Conservation (phyloP, 2,329 filamentous ascomycete species). For the Ophiostoma pallidulum region DNA sequence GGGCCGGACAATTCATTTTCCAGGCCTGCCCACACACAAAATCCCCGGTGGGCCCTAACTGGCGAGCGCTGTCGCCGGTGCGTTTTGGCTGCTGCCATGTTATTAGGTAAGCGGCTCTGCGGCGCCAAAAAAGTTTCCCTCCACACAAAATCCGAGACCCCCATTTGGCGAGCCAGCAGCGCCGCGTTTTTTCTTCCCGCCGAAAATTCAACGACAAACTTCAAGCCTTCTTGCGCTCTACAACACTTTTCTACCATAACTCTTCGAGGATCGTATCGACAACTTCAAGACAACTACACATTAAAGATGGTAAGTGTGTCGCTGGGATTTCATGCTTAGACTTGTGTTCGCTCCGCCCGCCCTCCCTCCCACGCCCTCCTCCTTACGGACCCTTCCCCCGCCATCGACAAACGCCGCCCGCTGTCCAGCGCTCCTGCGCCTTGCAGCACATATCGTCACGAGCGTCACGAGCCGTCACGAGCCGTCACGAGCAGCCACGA, state of each 20-base stretch:
- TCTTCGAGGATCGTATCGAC: slow-evolving; percentile 63
- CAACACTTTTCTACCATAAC: slow-evolving; percentile 23
- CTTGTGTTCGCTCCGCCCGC: too few relatives aligned
- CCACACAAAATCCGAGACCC: slow-evolving; percentile 12
- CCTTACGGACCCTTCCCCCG: too few relatives aligned
- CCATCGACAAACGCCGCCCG: too few relatives aligned
- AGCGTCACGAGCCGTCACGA: too few relatives aligned
- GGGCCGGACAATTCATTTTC: slow-evolving; percentile 12
- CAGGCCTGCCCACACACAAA: slow-evolving; percentile 11
- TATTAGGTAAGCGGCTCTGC: slow-evolving; percentile 7
- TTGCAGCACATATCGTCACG: too few relatives aligned
- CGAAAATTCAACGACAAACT: slow-evolving; percentile 5
- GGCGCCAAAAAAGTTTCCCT: slow-evolving; percentile 8
- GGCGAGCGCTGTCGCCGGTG: neutral
- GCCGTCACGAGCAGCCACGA: too few relatives aligned
- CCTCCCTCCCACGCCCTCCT: too few relatives aligned
- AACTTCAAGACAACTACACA: slow-evolving; percentile 38
- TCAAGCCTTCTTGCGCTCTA: slow-evolving; percentile 5
- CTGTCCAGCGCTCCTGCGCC: too few relatives aligned
- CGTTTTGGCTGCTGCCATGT: neutral
- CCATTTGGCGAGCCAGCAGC: neutral
- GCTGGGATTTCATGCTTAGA: too few relatives aligned
- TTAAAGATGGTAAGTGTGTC: slow-evolving; percentile 49
- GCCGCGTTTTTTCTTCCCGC: slow-evolving; percentile 4
- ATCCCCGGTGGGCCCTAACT: slow-evolving; percentile 16